These are phyloP conservation scores for Ascochyta pisi DNA, from an alignment of 2,329 filamentous ascomycete genomes.

Conservation along the genomic window DNA sequence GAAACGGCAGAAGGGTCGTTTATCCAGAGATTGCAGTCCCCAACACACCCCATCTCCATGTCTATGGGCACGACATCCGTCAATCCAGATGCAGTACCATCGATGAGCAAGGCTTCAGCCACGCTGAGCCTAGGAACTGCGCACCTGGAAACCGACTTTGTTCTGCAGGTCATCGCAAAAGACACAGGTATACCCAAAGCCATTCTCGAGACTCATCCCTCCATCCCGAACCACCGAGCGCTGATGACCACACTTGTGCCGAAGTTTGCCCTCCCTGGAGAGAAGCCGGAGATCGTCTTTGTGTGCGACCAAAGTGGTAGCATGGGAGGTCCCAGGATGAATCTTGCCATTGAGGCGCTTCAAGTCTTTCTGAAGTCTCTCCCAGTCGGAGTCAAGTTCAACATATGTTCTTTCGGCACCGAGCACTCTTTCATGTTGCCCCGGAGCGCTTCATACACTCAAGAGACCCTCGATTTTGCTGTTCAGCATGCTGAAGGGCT, in stretches of 20 bases:
- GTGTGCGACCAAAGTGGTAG: conserved; percentile 75
- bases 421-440: conserved; percentile 56
- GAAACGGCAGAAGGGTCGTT: conserved; percentile 62
- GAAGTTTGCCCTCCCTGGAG: conserved; percentile 67
- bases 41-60: conserved; percentile 71
- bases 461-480: conserved; percentile 55
- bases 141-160: conserved; percentile 69
- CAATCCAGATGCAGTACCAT: conserved; percentile 55
- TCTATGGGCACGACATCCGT: conserved; percentile 66
- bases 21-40: conserved; percentile 69
- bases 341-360: conserved; percentile 62
- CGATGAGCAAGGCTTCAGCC: conserved; percentile 67
- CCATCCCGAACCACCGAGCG: conserved; percentile 66
- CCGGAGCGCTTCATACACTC: conserved; percentile 55
- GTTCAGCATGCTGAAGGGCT: conserved; percentile 54
- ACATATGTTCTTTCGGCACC: conserved; percentile 72
- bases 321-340: conserved; percentile 61
- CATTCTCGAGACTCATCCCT: conserved; percentile 70
- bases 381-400: conserved; percentile 69
- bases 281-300: conserved; percentile 71
- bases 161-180: conserved; percentile 69
- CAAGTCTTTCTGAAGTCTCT: conserved; percentile 71
- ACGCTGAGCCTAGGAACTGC: conserved; percentile 61
- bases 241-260: conserved; percentile 76
- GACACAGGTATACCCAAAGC: conserved; percentile 68